Evolutionary conservation across 768 basidiomycete genomes (phyloP).

Genomic region (Russula emetica): DNA sequence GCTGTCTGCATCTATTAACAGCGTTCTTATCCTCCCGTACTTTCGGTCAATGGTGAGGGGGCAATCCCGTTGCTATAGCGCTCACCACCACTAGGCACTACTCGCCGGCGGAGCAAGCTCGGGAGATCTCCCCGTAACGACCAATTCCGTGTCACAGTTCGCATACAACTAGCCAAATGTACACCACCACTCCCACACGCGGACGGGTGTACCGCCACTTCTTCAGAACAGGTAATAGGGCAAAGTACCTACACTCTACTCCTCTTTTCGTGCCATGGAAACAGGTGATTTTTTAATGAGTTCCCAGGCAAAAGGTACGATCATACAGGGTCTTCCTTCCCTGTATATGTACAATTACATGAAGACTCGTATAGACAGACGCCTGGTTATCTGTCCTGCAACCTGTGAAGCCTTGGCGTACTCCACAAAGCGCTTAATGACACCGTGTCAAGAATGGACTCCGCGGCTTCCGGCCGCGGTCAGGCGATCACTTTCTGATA

Average conservation of each 20-base stretch:
- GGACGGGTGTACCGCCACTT: not conserved
- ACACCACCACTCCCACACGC: not conserved
- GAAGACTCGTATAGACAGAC: not conserved
- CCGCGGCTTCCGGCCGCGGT: not conserved
- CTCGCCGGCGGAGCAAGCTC: slow-evolving; percentile 11
- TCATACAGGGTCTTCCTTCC: slow-evolving; percentile 1
- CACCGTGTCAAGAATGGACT: not conserved
- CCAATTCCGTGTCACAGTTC: not conserved
- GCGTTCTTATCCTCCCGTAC: slow-evolving; percentile 11
- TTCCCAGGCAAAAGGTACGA: slow-evolving; percentile 6
- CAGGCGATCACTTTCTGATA: slow-evolving; percentile 2
- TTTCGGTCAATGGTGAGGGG: slow-evolving; percentile 8
- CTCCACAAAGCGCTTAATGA: not conserved
- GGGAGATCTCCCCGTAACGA: not conserved
- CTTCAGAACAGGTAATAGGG: not conserved
- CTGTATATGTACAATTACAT: not conserved
- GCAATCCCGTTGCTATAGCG: slow-evolving; percentile 16
- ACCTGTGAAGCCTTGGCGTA: not conserved
- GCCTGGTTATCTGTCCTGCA: not conserved
- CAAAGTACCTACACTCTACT: not conserved
- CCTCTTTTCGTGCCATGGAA: slow-evolving; percentile 6
- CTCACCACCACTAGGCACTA: not conserved
- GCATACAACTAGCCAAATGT: not conserved
- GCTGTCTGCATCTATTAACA: slow-evolving; percentile 10
- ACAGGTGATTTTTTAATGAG: not conserved